Evolutionary conservation across 352 stramenopile species (phyloP).

Genomic region (Globisporangium iwayamae): DNA sequence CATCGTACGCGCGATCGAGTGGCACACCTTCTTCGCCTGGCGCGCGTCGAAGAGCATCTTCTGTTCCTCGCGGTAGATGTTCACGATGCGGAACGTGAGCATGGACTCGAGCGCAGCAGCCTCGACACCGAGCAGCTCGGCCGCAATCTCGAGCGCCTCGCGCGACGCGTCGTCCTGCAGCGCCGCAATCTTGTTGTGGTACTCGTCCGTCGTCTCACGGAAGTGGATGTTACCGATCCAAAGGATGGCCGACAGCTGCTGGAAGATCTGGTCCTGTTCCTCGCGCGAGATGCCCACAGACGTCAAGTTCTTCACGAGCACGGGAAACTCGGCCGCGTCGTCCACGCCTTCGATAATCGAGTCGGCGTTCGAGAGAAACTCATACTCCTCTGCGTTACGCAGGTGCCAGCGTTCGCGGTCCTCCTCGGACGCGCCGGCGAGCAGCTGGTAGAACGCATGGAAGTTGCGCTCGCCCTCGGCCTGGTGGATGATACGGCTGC

Average conservation of each 20-base stretch:
- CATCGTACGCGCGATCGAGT: slow-evolving; percentile 83
- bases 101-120: slow-evolving; percentile 59
- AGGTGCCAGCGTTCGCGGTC: slow-evolving; percentile 60
- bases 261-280: slow-evolving; percentile 70
- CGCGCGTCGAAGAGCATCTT: slow-evolving; percentile 71
- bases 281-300: slow-evolving; percentile 69
- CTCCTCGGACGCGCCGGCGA: slow-evolving; percentile 55
- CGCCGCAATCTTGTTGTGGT: slow-evolving; percentile 63
- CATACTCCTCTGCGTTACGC: slow-evolving; percentile 46
- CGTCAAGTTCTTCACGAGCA: slow-evolving; percentile 61
- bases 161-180: slow-evolving; percentile 57
- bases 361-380: slow-evolving; percentile 65
- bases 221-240: slow-evolving; percentile 87
- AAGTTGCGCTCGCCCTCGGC: slow-evolving; percentile 90
- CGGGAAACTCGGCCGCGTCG: slow-evolving; percentile 61
- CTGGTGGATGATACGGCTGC: slow-evolving; percentile 86
- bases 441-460: slow-evolving; percentile 92
- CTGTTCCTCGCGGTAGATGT: slow-evolving; percentile 77
- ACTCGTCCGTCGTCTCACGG: slow-evolving; percentile 63
- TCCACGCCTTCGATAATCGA: slow-evolving; percentile 74
- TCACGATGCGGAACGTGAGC: slow-evolving; percentile 74
- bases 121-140: slow-evolving; percentile 62
- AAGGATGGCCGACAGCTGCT: slow-evolving; percentile 76
- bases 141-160: slow-evolving; percentile 53
- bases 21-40: slow-evolving; percentile 77